Evolutionary conservation across 2,329 filamentous ascomycete species (phyloP), one percentile per base, ranked within the genome.

Genomic region (Podosphaera fusca): DNA sequence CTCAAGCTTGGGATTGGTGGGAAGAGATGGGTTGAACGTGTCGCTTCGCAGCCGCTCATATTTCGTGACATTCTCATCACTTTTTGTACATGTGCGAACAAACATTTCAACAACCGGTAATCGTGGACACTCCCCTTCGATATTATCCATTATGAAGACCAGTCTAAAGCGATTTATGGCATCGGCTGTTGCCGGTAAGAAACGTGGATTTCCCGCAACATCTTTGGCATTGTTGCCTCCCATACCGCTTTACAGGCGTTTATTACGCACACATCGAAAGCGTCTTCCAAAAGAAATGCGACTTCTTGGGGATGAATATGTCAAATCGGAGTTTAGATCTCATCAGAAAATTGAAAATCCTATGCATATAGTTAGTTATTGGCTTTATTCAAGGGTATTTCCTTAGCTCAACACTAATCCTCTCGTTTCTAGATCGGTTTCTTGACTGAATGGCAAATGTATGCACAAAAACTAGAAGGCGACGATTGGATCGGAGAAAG

Each of bases 391-490:
- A 38, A n/a, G 1, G 45, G 33, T 29, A n/a, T 8, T 30, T 56
- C 2, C 46, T 51, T 4, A 40, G 30, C 6, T 36, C 45, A 3
- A n/a, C 30, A 29, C 35, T n/a, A 8, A 46, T 56, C 55, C 59
- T 53, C 60, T 33, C 3, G n/a, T 12, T 53, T 10, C 6, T 62
- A 94, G 87, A 87, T 96, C 64, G 92, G 90, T 1, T 98, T 98
- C 69, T 75, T 98, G 63, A 90, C 86, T 0, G 89, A 96, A 69
- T 98, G 90, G 90, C 92, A 98, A 69, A 72, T 87, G 56, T 98
- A 96, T 67, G 89, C 88, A 1, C 90, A 98, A 68, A 82, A 87
- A 67, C 72, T 98, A 14, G 90, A 96, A 67, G 90, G 89, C 0
- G 84, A 94, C 56, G 69, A 76, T 0, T 96, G 92, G 92, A 75